Conservation (phyloP, 495 filamentous ascomycete genomes). For the Tuber microsphaerosporum region DNA sequence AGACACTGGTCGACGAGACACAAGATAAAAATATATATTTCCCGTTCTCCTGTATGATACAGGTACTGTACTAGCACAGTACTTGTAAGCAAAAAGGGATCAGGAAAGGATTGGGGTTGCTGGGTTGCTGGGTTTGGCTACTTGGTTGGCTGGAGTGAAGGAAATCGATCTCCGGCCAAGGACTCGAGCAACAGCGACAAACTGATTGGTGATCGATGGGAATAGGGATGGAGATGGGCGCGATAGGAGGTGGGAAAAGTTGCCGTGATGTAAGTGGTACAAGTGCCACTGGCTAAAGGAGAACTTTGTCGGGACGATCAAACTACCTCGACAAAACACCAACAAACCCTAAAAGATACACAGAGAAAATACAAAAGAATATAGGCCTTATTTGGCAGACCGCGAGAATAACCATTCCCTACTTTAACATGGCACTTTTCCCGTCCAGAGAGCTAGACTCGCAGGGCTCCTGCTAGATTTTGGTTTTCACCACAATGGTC, state of each 20-base stretch:
- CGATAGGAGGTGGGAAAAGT: not conserved
- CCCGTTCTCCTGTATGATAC: not conserved
- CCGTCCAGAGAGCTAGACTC: too few relatives aligned
- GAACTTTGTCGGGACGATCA: not conserved
- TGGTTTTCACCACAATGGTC: not conserved
- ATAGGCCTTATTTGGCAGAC: not conserved
- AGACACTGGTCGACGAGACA: not conserved
- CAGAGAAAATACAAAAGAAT: not conserved
- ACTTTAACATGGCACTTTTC: too few relatives aligned
- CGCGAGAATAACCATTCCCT: too few relatives aligned
- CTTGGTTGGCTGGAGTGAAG: not conserved
- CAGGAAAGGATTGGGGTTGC: not conserved
- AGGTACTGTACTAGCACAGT: not conserved
- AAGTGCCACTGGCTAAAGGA: not conserved
- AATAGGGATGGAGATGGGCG: not conserved
- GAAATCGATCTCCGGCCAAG: not conserved
- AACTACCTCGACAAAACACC: not conserved
- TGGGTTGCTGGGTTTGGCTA: not conserved
- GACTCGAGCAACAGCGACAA: not conserved
- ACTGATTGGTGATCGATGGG: not conserved
- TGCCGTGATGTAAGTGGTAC: not conserved
- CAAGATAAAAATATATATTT: constrained; percentile 1
- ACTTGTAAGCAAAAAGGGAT: not conserved
- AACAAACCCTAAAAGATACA: not conserved
- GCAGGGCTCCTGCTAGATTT: too few relatives aligned